Evolutionary conservation across 768 basidiomycete species (phyloP).

Genomic region (Lactarius pseudohatsudake): DNA sequence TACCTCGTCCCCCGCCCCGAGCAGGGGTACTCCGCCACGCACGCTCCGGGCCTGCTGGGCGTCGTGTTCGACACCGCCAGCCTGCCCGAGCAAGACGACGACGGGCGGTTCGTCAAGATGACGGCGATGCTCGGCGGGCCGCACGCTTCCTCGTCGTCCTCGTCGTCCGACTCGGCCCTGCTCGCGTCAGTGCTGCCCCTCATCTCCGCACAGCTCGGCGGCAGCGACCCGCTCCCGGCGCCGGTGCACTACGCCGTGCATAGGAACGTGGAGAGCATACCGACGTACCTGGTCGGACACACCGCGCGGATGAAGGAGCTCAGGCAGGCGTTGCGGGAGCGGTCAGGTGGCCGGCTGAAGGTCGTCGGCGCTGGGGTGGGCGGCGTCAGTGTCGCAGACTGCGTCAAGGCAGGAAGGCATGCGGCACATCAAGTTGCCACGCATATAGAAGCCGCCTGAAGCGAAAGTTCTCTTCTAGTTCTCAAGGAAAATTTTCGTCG

Average conservation of each 20-base stretch:
- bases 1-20: constrained; percentile 86
- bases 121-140: constrained; percentile 93
- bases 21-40: constrained; percentile 46
- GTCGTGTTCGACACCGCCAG: constrained; percentile 88
- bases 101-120: constrained; percentile 60
- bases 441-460: constrained; percentile 5
- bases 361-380: constrained; percentile 83
- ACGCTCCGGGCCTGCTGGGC: constrained; percentile 62
- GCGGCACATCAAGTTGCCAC: constrained; percentile 34
- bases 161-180: constrained; percentile 21
- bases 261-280: constrained; percentile 70
- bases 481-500: neutral
- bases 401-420: constrained; percentile 69
- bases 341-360: constrained; percentile 47
- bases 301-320: constrained; percentile 64
- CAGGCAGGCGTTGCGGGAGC: constrained; percentile 40
- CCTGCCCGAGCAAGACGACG: constrained; percentile 56
- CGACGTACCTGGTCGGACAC: constrained; percentile 74
- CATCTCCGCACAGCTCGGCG: constrained; percentile 25
- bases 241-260: constrained; percentile 56
- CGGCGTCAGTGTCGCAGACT: constrained; percentile 86
- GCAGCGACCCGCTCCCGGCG: constrained; percentile 38
- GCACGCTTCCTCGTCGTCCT: constrained; percentile 41
- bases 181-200: constrained; percentile 31
- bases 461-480: neutral